These are phyloP conservation scores for Jamesozyma jinghongensis DNA, from an alignment of 805 yeast species.

Conservation along the genomic window DNA sequence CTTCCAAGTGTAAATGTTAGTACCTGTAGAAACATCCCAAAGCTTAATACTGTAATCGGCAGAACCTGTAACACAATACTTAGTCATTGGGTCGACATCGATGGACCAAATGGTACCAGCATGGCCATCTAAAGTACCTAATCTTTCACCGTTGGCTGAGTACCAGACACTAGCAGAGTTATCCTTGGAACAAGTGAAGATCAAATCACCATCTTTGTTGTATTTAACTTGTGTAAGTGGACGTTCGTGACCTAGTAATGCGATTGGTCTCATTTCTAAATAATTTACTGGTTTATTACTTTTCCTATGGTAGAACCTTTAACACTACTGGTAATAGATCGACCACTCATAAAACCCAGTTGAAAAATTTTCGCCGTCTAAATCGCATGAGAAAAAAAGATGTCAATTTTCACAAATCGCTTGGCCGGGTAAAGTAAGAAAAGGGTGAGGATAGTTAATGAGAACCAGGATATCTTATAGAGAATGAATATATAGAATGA, in stretches of 20 bases:
- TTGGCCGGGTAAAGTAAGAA: too few species aligned
- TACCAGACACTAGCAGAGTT: conserved; percentile 85
- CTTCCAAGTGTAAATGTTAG: conserved; percentile 61
- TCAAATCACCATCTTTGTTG: conserved; percentile 90
- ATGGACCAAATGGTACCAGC: conserved; percentile 93
- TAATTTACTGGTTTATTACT: too few species aligned
- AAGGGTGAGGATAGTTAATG: too few species aligned
- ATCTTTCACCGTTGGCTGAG: conserved; percentile 89
- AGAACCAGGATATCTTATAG: too few species aligned
- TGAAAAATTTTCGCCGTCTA: neutral
- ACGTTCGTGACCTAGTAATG: conserved; percentile 94
- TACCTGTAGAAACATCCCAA: conserved; percentile 78
- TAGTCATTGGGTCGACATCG: conserved; percentile 68
- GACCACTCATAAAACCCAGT: too few species aligned
- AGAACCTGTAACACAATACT: conserved; percentile 73
- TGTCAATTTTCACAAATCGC: too few species aligned
- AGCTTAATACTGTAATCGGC: conserved; percentile 81
- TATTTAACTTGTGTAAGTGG: conserved; percentile 92
- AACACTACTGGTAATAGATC: too few species aligned
- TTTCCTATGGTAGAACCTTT: neutral
- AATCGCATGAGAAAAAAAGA: too few species aligned
- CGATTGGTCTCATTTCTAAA: conserved; percentile 48
- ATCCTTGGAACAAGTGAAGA: conserved; percentile 90
- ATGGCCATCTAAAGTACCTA: conserved; percentile 87
- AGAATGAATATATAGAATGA: too few species aligned